phyloP scores from a whole-genome alignment of 768 basidiomycete species.

The Hericium coralloides region DNA sequence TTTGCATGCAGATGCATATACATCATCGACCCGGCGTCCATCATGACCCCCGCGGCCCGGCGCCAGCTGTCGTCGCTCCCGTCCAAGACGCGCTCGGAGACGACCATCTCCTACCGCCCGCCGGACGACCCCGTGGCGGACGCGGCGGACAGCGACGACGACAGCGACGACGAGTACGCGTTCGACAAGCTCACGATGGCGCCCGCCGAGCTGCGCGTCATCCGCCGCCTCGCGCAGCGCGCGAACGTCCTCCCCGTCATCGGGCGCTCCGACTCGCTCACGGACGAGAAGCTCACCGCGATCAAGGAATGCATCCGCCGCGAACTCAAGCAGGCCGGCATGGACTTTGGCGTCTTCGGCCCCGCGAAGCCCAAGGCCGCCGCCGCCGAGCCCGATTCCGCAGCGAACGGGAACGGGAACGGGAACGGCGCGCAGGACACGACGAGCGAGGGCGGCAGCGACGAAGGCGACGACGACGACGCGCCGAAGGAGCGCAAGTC shows the following conservation, averaged over 20 bases:
- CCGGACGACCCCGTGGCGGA: constrained; percentile 38
- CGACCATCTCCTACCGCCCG: constrained; percentile 45
- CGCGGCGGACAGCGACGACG: constrained; percentile 33
- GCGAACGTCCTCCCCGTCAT: constrained; percentile 79
- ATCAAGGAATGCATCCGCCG: constrained; percentile 67
- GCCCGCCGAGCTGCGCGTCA: constrained; percentile 70
- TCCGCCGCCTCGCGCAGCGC: constrained; percentile 63
- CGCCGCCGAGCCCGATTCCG: constrained; percentile 6
- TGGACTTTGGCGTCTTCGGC: constrained; percentile 74
- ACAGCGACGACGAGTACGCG: constrained; percentile 41
- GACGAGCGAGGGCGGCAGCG: constrained; percentile 21
- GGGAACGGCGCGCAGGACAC: constrained; percentile 7
- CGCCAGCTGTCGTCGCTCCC: constrained; percentile 41
- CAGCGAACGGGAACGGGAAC: constrained; percentile 1
- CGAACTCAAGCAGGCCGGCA: constrained; percentile 54
- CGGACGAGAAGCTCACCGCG: constrained; percentile 61
- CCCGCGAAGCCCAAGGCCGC: constrained; percentile 25
- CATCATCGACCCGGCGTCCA: constrained; percentile 70
- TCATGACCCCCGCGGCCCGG: constrained; percentile 47
- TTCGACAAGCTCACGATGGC: constrained; percentile 55
- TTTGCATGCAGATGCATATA: constrained; percentile 73
- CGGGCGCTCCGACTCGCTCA: constrained; percentile 73
- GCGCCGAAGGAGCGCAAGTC: constrained; percentile 47
- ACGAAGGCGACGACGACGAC: constrained; percentile 32
- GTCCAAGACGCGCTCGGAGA: constrained; percentile 53